phyloP scores from a whole-genome alignment of 768 basidiomycete genomes.

The Ramaria sp. region DNA sequence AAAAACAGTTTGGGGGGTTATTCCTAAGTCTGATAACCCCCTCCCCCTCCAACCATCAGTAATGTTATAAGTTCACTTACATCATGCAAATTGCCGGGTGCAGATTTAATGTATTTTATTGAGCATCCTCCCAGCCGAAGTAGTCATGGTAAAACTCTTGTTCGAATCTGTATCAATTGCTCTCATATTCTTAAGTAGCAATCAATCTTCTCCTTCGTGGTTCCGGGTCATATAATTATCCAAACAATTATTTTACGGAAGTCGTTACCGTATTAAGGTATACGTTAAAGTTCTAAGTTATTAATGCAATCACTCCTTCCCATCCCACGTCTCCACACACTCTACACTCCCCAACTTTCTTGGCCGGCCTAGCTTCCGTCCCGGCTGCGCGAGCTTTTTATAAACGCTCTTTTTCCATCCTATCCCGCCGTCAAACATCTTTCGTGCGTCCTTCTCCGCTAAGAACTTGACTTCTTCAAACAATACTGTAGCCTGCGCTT shows the following conservation, averaged over 20 bases:
- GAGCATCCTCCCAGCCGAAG: too few relatives aligned
- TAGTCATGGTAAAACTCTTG: too few relatives aligned
- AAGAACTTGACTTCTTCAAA: conserved; percentile 62
- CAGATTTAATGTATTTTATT: too few relatives aligned
- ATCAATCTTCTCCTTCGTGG: too few relatives aligned
- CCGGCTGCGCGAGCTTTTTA: not conserved
- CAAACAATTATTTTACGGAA: too few relatives aligned
- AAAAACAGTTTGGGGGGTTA: too few relatives aligned
- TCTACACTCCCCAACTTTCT: not conserved
- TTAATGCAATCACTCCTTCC: not conserved
- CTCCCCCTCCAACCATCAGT: too few relatives aligned
- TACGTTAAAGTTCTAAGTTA: not conserved
- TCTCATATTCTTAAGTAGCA: too few relatives aligned
- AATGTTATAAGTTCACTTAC: too few relatives aligned
- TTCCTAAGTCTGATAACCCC: too few relatives aligned
- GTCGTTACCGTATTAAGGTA: not conserved
- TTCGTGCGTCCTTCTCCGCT: conserved; percentile 28
- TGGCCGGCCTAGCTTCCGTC: not conserved
- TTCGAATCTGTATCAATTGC: too few relatives aligned
- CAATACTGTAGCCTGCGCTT: conserved; percentile 67
- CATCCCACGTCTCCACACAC: conserved; percentile 4
- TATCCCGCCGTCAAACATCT: not conserved
- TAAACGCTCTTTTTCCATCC: not conserved
- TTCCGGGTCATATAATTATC: not conserved
- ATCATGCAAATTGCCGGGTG: too few relatives aligned